Percentiles rank a stretch among this genome's conserved stretches.
Conservation (phyloP, 1,284 basidiomycete species). For the Cryptococcus maquisensis region DNA sequence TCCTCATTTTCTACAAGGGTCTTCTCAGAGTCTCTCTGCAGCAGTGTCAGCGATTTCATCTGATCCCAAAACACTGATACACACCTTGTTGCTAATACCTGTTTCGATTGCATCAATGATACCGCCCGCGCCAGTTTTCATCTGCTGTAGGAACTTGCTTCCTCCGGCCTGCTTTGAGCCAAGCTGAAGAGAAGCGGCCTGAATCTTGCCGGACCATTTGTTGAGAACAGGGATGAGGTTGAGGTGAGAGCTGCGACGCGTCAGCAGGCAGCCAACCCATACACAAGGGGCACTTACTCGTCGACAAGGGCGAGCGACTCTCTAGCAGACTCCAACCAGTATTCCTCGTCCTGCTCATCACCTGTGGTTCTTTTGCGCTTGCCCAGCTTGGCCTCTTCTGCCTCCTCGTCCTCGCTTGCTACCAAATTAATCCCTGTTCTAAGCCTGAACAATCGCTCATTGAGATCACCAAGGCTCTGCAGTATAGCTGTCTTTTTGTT, state of each 20-base stretch:
- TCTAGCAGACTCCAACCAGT: slow-evolving; percentile 33
- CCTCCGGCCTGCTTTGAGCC: slow-evolving; percentile 34
- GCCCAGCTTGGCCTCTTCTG: slow-evolving; percentile 8
- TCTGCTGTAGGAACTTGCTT: slow-evolving; percentile 61
- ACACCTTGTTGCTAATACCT: slow-evolving; percentile 32
- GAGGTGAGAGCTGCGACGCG: slow-evolving; percentile 58
- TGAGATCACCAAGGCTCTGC: slow-evolving; percentile 31
- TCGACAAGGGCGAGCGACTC: slow-evolving; percentile 37
- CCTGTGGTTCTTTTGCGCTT: slow-evolving; percentile 24
- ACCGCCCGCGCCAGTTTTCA: slow-evolving; percentile 51
- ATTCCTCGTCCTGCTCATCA: slow-evolving; percentile 21
- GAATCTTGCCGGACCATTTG: slow-evolving; percentile 92
- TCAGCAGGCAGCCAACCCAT: background rate
- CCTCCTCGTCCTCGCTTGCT: slow-evolving; percentile 15
- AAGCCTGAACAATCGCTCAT: slow-evolving; percentile 56
- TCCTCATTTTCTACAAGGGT: slow-evolving; percentile 62
- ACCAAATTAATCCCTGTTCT: slow-evolving; percentile 55
- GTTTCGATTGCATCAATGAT: slow-evolving; percentile 42
- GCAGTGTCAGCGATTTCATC: slow-evolving; percentile 6
- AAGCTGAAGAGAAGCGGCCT: slow-evolving; percentile 65
- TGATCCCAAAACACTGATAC: slow-evolving; percentile 5
- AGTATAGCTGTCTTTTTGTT: slow-evolving; percentile 29
- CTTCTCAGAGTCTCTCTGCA: slow-evolving; percentile 20
- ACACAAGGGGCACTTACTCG: slow-evolving; percentile 22
- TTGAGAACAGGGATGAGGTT: slow-evolving; percentile 68